Conservation (phyloP, 306 rosid genomes). For the Urtica urens region DNA sequence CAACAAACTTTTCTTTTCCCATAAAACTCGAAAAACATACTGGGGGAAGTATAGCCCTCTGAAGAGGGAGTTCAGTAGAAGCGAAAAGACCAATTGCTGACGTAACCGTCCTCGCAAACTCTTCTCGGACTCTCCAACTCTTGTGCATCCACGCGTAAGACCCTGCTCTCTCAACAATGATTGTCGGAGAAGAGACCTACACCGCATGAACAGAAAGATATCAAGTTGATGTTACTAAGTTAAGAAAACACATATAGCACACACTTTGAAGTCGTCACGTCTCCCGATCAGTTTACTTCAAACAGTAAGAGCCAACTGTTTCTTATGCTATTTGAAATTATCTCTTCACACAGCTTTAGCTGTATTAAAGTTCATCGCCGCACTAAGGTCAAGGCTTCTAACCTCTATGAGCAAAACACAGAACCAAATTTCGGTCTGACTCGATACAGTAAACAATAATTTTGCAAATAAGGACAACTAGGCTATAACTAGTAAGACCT, state of each 20-base stretch:
- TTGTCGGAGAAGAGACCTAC: constrained; percentile 95
- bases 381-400: not conserved
- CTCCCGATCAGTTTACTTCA: too few relatives aligned
- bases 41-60: constrained; percentile 81
- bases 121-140: constrained; percentile 98
- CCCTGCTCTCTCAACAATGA: constrained; percentile 97
- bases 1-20: not conserved
- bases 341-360: too few relatives aligned
- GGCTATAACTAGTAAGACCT: too few relatives aligned
- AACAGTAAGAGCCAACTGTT: too few relatives aligned
- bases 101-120: constrained; percentile 91
- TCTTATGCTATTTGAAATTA: too few relatives aligned
- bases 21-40: constrained; percentile 37
- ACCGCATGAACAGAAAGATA: constrained; percentile 8
- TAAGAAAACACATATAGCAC: too few relatives aligned
- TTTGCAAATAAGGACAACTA: not conserved
- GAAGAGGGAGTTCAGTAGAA: constrained; percentile 86
- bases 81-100: constrained; percentile 88
- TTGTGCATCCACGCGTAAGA: constrained; percentile 87
- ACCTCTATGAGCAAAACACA: not conserved
- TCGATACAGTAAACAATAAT: too few relatives aligned
- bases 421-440: too few relatives aligned
- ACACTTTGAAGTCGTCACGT: too few relatives aligned
- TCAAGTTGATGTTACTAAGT: too few relatives aligned
- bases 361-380: too few relatives aligned